Conservation (phyloP, 306 rosid species). For the Casuarina glauca region DNA sequence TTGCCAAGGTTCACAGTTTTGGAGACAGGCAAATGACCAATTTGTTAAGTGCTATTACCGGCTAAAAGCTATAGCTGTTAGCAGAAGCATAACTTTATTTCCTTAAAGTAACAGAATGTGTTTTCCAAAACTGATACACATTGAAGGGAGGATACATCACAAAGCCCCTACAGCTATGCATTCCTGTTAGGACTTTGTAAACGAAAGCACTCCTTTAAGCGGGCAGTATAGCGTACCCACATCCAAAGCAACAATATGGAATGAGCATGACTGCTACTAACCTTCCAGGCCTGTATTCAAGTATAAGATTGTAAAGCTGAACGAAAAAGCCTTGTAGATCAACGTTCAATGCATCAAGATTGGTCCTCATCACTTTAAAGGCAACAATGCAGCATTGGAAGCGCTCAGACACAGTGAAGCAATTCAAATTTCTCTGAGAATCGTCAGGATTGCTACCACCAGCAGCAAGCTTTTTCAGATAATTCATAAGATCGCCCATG, state of each 20-base stretch:
- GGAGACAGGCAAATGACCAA: no score
- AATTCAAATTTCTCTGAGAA: constrained; percentile 44
- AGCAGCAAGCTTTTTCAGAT: constrained; percentile 74
- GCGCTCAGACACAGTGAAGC: constrained; percentile 80
- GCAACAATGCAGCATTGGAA: constrained; percentile 94
- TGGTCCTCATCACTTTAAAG: constrained; percentile 89
- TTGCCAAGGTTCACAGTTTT: no score
- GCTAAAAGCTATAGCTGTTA: no score
- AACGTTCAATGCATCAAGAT: constrained; percentile 92
- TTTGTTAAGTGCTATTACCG: no score
- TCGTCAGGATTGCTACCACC: constrained; percentile 41
- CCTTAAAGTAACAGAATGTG: no score
- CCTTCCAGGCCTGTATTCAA: constrained; percentile 98
- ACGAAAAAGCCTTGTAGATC: constrained; percentile 88
- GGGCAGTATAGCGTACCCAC: constrained; percentile 3
- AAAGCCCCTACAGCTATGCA: no score
- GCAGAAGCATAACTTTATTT: no score
- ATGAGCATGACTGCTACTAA: constrained; percentile 31
- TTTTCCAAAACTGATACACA: no score
- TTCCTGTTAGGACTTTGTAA: no score
- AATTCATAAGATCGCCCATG: constrained; percentile 81
- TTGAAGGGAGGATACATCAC: not conserved
- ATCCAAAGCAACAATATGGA: constrained; percentile 8
- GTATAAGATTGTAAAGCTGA: constrained; percentile 85
- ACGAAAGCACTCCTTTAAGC: not conserved